These are phyloP conservation scores for Trichoderma asperellum DNA, from an alignment of 2,329 filamentous ascomycete species.

Conservation along the genomic window DNA sequence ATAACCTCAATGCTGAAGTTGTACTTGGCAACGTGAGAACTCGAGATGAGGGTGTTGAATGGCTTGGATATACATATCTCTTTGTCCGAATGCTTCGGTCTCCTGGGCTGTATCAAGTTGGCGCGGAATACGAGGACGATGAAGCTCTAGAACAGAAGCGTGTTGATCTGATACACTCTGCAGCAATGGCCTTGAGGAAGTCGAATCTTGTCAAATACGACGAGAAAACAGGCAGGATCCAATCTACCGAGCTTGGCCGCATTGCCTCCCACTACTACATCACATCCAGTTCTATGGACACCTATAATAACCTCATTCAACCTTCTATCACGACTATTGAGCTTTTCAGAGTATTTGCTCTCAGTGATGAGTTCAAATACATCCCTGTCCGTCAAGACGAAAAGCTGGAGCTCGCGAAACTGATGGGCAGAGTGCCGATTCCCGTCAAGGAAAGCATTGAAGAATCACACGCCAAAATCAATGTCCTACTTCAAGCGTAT, in stretches of 20 bases:
- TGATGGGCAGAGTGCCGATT: slow-evolving; percentile 87
- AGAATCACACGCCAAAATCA: slow-evolving; percentile 96
- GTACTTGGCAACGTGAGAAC: slow-evolving; percentile 91
- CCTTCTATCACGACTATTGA: slow-evolving; percentile 92
- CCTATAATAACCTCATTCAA: slow-evolving; percentile 93
- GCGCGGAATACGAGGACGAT: slow-evolving; percentile 92
- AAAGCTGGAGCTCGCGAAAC: slow-evolving; percentile 91
- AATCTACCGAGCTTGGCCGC: slow-evolving; percentile 89
- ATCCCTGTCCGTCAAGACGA: slow-evolving; percentile 97
- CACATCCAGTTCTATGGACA: slow-evolving; percentile 92
- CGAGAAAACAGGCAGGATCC: slow-evolving; percentile 84
- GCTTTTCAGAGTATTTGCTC: slow-evolving; percentile 91
- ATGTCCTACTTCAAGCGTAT: slow-evolving; percentile 93
- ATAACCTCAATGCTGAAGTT: slow-evolving; percentile 95
- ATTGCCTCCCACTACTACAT: slow-evolving; percentile 99
- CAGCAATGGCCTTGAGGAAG: slow-evolving; percentile 82
- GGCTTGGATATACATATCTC: slow-evolving; percentile 97
- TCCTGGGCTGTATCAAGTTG: slow-evolving; percentile 92
- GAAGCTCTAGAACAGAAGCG: slow-evolving; percentile 91
- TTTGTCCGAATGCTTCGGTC: slow-evolving; percentile 98
- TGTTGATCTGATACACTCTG: slow-evolving; percentile 96
- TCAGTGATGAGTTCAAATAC: slow-evolving; percentile 98
- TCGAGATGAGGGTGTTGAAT: slow-evolving; percentile 96
- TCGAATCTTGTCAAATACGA: slow-evolving; percentile 93
- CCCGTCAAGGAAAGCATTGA: slow-evolving; percentile 98